A percentile compares a stretch with the other conserved stretches of the same genome.
Evolutionary conservation across 169 alveolate species (phyloP).

Genomic region (Plasmodium inui): DNA sequence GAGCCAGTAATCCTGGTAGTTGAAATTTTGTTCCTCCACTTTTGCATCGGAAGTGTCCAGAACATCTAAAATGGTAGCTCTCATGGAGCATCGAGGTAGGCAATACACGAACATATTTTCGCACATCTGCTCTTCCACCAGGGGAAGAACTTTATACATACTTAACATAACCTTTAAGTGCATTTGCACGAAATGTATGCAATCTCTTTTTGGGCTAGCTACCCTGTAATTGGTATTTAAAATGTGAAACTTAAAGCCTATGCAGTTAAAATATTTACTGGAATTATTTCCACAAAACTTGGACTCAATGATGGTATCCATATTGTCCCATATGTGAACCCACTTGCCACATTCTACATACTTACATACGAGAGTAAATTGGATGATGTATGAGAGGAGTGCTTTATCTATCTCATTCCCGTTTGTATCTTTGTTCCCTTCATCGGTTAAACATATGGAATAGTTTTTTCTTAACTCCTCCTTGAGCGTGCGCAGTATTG

Average conservation of each 20-base stretch:
- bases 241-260: conserved; percentile 53
- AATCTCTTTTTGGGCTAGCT: background rate
- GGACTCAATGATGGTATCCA: conserved; percentile 57
- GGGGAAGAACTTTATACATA: conserved; percentile 40
- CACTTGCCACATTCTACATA: conserved; percentile 62
- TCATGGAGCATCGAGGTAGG: conserved; percentile 66
- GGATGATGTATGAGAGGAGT: conserved; percentile 49
- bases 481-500: background rate
- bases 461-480: conserved; percentile 22
- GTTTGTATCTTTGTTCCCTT: background rate
- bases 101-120: conserved; percentile 60
- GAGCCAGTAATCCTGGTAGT: conserved; percentile 46
- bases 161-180: conserved; percentile 40
- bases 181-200: conserved; percentile 1
- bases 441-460: conserved; percentile 16
- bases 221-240: conserved; percentile 43
- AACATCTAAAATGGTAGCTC: conserved; percentile 35
- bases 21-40: conserved; percentile 6
- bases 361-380: conserved; percentile 57
- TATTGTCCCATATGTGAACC: conserved; percentile 65
- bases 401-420: conserved; percentile 5
- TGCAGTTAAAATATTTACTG: conserved; percentile 51
- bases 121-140: background rate
- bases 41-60: background rate
- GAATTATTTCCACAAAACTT: conserved; percentile 55